Evolutionary conservation across 352 stramenopile genomes (phyloP).

Genomic region (Blastocystis sp.): DNA sequence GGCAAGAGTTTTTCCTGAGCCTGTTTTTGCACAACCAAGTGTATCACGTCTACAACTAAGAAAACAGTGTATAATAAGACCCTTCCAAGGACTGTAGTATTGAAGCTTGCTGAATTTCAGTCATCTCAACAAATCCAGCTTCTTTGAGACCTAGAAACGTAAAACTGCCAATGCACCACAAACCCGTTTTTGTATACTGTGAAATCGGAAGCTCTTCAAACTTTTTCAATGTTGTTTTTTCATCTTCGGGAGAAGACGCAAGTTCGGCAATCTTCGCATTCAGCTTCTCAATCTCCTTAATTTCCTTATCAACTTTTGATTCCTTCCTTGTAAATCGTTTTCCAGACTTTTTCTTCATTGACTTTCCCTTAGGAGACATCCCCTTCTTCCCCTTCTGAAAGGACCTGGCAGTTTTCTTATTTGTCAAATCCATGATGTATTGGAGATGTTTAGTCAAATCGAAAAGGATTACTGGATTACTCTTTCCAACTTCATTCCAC

Average conservation of each 20-base stretch:
- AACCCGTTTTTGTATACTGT: constrained; percentile 75
- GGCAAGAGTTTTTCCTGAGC: constrained; percentile 88
- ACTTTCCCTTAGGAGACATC: background rate
- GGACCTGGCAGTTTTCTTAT: background rate
- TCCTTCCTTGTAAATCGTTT: background rate
- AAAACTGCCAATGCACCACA: background rate
- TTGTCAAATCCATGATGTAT: background rate
- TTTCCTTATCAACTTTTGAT: constrained; percentile 40
- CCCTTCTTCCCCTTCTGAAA: background rate
- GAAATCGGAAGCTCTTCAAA: constrained; percentile 83
- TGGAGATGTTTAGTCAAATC: background rate
- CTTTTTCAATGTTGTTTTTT: constrained; percentile 14
- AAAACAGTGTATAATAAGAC: constrained; percentile 69
- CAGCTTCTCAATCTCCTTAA: constrained; percentile 19
- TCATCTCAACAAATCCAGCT: constrained; percentile 78
- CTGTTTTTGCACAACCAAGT: constrained; percentile 85
- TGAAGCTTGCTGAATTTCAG: constrained; percentile 83
- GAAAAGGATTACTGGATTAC: background rate
- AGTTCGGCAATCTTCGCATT: background rate
- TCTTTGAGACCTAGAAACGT: constrained; percentile 75
- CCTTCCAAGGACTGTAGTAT: constrained; percentile 78
- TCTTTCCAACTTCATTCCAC: background rate
- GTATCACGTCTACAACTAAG: constrained; percentile 78
- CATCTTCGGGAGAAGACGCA: constrained; percentile 23
- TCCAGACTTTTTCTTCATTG: background rate